phyloP scores from a whole-genome alignment of 495 filamentous ascomycete genomes.

The Hypoxylon trugodes region DNA sequence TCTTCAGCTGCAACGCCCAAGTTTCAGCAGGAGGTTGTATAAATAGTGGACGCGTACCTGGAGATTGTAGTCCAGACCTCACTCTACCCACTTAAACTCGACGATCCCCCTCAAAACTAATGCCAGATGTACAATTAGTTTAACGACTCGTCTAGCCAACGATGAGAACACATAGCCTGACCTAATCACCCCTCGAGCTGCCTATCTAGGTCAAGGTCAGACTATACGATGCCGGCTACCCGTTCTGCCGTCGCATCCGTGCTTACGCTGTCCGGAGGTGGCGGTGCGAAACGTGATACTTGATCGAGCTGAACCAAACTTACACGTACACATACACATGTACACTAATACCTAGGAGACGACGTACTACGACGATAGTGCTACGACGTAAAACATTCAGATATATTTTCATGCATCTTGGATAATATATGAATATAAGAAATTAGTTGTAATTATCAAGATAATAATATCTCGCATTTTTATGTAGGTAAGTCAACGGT shows the following conservation, averaged over 20 bases:
- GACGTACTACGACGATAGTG: background rate
- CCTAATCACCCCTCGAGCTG: background rate
- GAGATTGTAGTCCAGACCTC: too few species aligned
- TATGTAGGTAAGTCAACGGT: too few species aligned
- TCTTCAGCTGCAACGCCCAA: too few species aligned
- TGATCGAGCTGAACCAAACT: too few species aligned
- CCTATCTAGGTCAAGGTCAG: too few species aligned
- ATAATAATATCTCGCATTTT: background rate
- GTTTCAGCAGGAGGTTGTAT: too few species aligned
- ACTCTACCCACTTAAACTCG: too few species aligned
- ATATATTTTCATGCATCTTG: slow-evolving; percentile 13
- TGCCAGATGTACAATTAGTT: too few species aligned
- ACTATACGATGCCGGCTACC: slow-evolving; percentile 30
- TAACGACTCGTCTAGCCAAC: too few species aligned
- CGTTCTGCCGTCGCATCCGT: slow-evolving; percentile 27
- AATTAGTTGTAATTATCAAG: slow-evolving; percentile 9
- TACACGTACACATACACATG: background rate
- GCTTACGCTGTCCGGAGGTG: slow-evolving; percentile 13
- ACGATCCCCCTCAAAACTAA: too few species aligned
- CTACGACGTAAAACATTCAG: slow-evolving; percentile 8
- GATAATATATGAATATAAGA: slow-evolving; percentile 3
- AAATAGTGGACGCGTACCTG: too few species aligned
- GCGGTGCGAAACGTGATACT: slow-evolving; percentile 26
- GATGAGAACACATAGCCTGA: background rate
- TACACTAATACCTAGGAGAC: background rate